Percentiles rank a stretch among this genome's conserved stretches.
These are phyloP conservation scores for Saccharum hybrid DNA, from an alignment of 202 grass and related monocot genomes.

Conservation along the genomic window DNA sequence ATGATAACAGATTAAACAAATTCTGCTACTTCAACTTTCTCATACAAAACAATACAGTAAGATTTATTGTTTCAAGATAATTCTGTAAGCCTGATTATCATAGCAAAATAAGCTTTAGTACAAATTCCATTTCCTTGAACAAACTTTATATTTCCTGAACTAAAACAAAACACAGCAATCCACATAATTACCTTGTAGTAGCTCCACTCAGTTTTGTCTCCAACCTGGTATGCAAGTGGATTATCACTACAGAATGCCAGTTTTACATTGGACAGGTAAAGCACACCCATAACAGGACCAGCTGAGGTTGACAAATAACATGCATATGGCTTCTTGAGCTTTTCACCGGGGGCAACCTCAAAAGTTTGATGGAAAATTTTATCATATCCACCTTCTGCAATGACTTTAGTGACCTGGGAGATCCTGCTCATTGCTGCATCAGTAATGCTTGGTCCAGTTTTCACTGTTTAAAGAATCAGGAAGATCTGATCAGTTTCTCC, in stretches of 20 bases:
- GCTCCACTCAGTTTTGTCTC: slow-evolving; percentile 94
- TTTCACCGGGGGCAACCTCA: slow-evolving; percentile 70
- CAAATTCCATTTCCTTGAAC: neutral
- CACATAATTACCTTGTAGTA: slow-evolving; percentile 85
- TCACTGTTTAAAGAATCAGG: slow-evolving; percentile 63
- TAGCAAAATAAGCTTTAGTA: neutral
- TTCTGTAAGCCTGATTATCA: neutral
- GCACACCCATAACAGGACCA: slow-evolving; percentile 95
- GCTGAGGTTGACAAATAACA: slow-evolving; percentile 96
- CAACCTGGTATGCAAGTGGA: slow-evolving; percentile 87
- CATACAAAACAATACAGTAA: neutral
- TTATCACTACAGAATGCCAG: slow-evolving; percentile 94
- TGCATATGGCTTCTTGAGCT: slow-evolving; percentile 81
- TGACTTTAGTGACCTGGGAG: slow-evolving; percentile 86
- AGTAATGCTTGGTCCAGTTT: slow-evolving; percentile 96
- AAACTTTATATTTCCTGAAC: neutral
- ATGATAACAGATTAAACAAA: neutral
- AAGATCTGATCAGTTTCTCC: neutral
- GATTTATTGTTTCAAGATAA: neutral
- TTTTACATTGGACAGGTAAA: slow-evolving; percentile 88
- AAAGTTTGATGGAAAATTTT: slow-evolving; percentile 95
- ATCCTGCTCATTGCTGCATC: slow-evolving; percentile 93
- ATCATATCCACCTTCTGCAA: slow-evolving; percentile 98
- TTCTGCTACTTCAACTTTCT: neutral
- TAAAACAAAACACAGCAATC: neutral